Evolutionary conservation across 208 protist genomes (phyloP), one percentile per base, ranked within the genome.

Genomic region (Acanthamoeba triangularis): DNA sequence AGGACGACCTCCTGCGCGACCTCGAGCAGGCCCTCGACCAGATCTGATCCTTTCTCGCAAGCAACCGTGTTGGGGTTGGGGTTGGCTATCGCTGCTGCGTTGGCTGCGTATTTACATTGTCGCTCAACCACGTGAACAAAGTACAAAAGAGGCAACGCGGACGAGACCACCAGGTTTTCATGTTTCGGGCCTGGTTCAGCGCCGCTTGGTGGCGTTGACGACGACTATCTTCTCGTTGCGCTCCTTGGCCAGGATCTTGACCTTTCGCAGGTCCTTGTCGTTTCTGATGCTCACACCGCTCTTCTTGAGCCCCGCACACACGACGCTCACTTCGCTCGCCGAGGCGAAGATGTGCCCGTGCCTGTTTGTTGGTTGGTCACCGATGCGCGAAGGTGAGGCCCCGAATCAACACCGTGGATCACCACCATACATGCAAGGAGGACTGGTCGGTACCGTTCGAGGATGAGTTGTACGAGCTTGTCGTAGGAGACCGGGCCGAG

Each of bases 1-100:
- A 97, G 69, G 97, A 98, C 54, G 99, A 99, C 96, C 97, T 99
- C 28, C 74, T 99, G 37, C 97, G 95, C 2, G 99, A 99, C 97
- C 95, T 99, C 8, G 98, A 98, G 95, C 82, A 97, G 28, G 98
- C 99, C 59, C 96, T 99, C 16, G 65, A 52, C 33, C 44, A 85
- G 74, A 52, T 67, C 30, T 67, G 33, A 78, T 90, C 82, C 3
- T 2, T 2, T 33, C n/a, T 25, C 82, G 44, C 44, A 11, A 2
- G 44, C 44, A 47, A 11, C 44, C 44, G 44, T 47, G 44, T 41
- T 41, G 37, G 37, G 11, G 30, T 28, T n/a, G 56, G 23, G 52
- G 52, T 59, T 59, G 52, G 11, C 52, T 59, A 7, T 16, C 52
- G 7, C 16, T 16, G 7, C n/a, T 72, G 63, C n/a, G 4, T 72